A percentile compares a stretch with the other conserved stretches of the same genome.
These are phyloP conservation scores for Gossypium rotundifolium DNA, from an alignment of 345 rosid genomes.

Conservation along the genomic window DNA sequence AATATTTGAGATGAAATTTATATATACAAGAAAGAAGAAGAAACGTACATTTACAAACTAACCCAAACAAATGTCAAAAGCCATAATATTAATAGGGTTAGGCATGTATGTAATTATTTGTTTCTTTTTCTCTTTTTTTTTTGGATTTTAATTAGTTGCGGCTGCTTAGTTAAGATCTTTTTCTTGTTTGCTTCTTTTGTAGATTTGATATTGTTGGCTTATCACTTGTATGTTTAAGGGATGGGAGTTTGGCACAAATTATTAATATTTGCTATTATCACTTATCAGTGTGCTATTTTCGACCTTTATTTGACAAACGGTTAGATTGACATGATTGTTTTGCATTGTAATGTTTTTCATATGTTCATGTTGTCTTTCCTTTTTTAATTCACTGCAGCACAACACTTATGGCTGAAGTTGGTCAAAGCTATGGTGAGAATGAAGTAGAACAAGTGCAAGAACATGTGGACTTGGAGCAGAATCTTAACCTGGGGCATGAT, in stretches of 20 bases:
- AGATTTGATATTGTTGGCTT: background rate
- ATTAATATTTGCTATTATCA: background rate
- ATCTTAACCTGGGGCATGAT: background rate
- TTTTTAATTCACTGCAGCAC: background rate
- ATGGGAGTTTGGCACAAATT: background rate
- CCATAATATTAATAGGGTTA: no score
- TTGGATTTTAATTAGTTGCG: background rate
- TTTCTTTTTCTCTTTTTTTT: no score
- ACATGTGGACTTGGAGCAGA: slow-evolving; percentile 10
- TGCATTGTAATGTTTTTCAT: background rate
- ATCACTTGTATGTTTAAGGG: background rate
- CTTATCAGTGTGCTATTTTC: background rate
- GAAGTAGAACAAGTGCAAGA: slow-evolving; percentile 11
- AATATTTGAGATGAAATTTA: no score
- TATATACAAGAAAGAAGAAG: no score
- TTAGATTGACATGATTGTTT: background rate
- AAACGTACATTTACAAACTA: no score
- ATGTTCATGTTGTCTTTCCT: background rate
- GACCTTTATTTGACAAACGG: background rate
- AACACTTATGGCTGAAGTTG: slow-evolving; percentile 22
- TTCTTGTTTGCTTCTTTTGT: background rate
- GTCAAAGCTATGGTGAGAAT: slow-evolving; percentile 2
- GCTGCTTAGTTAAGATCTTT: background rate
- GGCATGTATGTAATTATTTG: no score
- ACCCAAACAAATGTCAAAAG: no score